Evolutionary conservation across 176 grass and related monocot genomes (phyloP), one percentile per base, ranked within the genome.

Genomic region (Metroxylon sagu): DNA sequence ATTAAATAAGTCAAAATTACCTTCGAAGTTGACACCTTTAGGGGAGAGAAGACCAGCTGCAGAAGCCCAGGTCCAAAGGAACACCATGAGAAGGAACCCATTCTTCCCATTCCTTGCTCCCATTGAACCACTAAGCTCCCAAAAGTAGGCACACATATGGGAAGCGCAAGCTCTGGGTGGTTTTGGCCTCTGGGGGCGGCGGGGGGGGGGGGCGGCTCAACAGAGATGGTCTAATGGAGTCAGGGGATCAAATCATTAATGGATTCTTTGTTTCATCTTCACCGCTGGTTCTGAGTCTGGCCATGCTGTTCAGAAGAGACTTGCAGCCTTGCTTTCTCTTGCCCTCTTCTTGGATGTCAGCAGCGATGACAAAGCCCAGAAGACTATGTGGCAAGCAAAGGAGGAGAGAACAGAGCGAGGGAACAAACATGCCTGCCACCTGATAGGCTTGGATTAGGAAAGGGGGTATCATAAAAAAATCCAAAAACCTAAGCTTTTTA

Each of bases 11-110:
- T 48, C 48, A 67, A 39, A 50, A 57, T 26, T 86, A 97, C 87
- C 92, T 97, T 97, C 93, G 62, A 26, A 31, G 81, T 98, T 98
- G 59, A 98, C 84, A 25, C 93, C 93, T 79, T 98, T 92, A 31
- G 93, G 58, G 50, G 87, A 88, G 78, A 98, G 93, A 18, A 83
- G 52, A 1, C 68, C 87, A 19, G 78, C 27, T 39, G 31, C 56
- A 76, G 59, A 78, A 79, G 25, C 69, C 59, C 48, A 82, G 4
- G 71, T 78, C 16, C 62, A 74, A 25, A 73, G 19, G 56, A 82
- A 60, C 52, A 60, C 30, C 66, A 66, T 49, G 16, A 67, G 30
- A 25, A 82, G 48, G 28, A 73, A 26, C 29, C 25, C 79, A 65
- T 54, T 53, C 25, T 27, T 75, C 18, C 65, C 27, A 14, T 14